A percentile compares a stretch with the other conserved stretches of the same genome.
These are phyloP conservation scores for Linum usitatissimum DNA, from an alignment of 345 rosid species.

Conservation along the genomic window DNA sequence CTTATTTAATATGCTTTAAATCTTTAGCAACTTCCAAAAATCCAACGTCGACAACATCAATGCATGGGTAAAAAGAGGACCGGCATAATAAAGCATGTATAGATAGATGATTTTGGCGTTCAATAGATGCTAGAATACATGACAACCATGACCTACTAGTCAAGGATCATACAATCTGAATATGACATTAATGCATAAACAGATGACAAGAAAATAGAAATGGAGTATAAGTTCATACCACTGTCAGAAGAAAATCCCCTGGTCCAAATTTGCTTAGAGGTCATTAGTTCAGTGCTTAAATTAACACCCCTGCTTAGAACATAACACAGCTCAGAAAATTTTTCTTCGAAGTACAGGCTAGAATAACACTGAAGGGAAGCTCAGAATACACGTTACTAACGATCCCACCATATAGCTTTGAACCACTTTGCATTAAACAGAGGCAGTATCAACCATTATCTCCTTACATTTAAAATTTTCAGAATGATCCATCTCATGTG, in stretches of 20 bases:
- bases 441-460: too few relatives aligned
- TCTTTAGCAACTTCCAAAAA: not conserved
- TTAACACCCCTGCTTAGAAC: constrained; percentile 24
- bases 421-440: not conserved
- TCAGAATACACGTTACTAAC: not conserved
- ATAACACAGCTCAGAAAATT: not conserved
- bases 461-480: not conserved
- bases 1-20: not conserved
- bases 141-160: not conserved
- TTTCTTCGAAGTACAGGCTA: too few relatives aligned
- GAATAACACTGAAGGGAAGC: not conserved
- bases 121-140: not conserved
- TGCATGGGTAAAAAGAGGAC: not conserved
- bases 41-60: not conserved
- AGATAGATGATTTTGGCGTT: too few relatives aligned
- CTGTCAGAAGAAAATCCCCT: constrained; percentile 55
- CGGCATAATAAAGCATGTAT: not conserved
- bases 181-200: not conserved
- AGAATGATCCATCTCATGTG: not conserved
- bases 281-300: constrained; percentile 20
- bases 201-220: not conserved
- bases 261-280: constrained; percentile 35
- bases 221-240: constrained; percentile 32
- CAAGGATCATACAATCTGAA: not conserved
- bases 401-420: not conserved